phyloP scores from a whole-genome alignment of 176 grass and related monocot species.

The Pharus latifolius region DNA sequence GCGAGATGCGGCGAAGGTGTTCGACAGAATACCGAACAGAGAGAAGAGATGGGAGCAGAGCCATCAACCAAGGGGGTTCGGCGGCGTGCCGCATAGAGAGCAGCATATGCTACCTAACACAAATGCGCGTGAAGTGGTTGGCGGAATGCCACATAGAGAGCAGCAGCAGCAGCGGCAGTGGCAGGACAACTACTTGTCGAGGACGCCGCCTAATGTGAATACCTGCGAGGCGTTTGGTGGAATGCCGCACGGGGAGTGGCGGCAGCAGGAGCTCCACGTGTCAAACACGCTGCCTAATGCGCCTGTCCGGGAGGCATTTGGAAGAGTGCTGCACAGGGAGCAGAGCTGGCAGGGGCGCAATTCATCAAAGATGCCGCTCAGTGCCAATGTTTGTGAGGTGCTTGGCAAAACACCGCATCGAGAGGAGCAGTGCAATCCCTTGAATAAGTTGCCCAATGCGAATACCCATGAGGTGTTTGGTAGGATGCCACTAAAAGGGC shows the following conservation, averaged over 20 bases:
- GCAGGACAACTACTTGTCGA: slow-evolving; percentile 16
- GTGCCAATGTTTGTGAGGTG: no score
- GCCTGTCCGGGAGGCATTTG: no score
- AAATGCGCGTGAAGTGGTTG: background rate
- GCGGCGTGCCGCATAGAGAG: background rate
- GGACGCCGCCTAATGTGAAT: slow-evolving; percentile 2
- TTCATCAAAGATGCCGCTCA: no score
- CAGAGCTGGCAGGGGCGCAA: slow-evolving; percentile 11
- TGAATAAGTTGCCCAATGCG: background rate
- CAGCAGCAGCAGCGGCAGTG: slow-evolving; percentile 8
- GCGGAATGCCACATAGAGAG: slow-evolving; percentile 16
- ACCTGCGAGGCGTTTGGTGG: background rate
- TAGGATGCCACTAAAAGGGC: slow-evolving; percentile 5
- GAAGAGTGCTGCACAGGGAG: background rate
- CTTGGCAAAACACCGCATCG: no score
- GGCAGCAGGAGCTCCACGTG: background rate
- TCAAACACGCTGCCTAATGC: no score
- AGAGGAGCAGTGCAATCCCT: background rate
- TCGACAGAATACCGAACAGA: slow-evolving; percentile 1
- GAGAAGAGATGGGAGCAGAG: background rate
- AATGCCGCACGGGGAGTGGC: slow-evolving; percentile 5
- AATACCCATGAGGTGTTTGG: background rate
- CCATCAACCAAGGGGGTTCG: background rate
- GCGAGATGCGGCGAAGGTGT: background rate
- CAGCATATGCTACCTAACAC: background rate